phyloP scores from a whole-genome alignment of 2,329 filamentous ascomycete genomes.

The Scorias spongiosa region DNA sequence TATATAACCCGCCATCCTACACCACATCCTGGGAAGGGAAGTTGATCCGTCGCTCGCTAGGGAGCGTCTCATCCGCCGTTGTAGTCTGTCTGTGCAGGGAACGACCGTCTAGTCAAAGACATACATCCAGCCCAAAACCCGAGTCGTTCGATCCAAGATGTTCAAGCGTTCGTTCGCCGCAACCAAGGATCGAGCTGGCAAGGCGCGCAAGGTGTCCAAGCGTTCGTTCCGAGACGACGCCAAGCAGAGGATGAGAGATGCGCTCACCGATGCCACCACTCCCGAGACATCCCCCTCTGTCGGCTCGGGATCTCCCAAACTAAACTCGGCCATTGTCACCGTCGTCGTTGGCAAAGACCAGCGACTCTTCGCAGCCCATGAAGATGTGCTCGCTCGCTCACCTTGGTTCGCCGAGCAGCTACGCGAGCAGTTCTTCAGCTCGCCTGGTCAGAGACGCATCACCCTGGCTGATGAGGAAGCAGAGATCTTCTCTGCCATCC shows the following conservation, averaged over 20 bases:
- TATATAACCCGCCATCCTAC: not conserved
- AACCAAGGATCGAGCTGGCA: constrained; percentile 74
- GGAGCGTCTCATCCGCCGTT: not conserved
- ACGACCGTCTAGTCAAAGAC: too few species aligned
- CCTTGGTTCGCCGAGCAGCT: constrained; percentile 54
- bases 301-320: constrained; percentile 28
- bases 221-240: constrained; percentile 63
- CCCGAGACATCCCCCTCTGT: constrained; percentile 21
- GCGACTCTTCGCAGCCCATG: constrained; percentile 85
- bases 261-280: constrained; percentile 46
- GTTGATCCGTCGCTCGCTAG: not conserved
- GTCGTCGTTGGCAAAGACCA: constrained; percentile 71
- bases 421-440: constrained; percentile 57
- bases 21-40: not conserved
- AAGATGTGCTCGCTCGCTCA: constrained; percentile 76
- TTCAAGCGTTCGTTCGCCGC: constrained; percentile 84
- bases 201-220: constrained; percentile 64
- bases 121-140: too few species aligned
- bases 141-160: constrained; percentile 39
- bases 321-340: constrained; percentile 66
- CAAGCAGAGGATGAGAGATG: constrained; percentile 80
- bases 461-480: constrained; percentile 67
- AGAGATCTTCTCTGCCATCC: constrained; percentile 80
- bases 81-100: too few species aligned
- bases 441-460: constrained; percentile 53